Percentiles rank a stretch among this genome's conserved stretches.
Evolutionary conservation across 1,284 basidiomycete species (phyloP).

Genomic region (Trichosporon coremiiforme): DNA sequence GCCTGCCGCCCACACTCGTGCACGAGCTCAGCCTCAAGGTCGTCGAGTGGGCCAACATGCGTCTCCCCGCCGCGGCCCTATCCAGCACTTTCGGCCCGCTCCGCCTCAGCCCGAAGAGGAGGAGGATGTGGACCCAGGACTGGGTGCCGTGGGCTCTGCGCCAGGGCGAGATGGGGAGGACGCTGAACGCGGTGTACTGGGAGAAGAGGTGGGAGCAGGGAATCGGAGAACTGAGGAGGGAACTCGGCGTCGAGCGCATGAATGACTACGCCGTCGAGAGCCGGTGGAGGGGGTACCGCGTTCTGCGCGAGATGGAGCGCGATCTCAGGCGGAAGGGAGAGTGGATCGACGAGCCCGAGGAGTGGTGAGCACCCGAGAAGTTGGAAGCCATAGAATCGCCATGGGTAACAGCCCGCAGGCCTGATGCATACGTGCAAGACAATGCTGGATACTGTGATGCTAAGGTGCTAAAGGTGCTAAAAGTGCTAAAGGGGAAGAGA

Average conservation of each 20-base stretch:
- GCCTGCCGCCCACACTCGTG: conserved; percentile 83
- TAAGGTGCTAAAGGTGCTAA: conserved; percentile 15
- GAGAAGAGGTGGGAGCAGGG: conserved; percentile 89
- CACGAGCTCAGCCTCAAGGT: conserved; percentile 94
- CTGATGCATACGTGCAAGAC: conserved; percentile 9
- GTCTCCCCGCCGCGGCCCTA: conserved; percentile 82
- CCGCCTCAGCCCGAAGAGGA: conserved; percentile 44
- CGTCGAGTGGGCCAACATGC: conserved; percentile 91
- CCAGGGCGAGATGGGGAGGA: conserved; percentile 70
- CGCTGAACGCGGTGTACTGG: conserved; percentile 91
- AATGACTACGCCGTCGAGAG: conserved; percentile 43
- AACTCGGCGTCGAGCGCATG: conserved; percentile 67
- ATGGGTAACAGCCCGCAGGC: conserved; percentile 6
- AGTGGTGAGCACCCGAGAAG: too few species aligned
- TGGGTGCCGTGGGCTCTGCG: conserved; percentile 89
- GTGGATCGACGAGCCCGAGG: conserved; percentile 56
- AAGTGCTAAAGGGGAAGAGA: conserved; percentile 5
- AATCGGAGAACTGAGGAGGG: conserved; percentile 73
- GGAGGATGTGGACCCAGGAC: conserved; percentile 59
- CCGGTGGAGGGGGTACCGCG: conserved; percentile 57
- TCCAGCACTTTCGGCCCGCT: conserved; percentile 71
- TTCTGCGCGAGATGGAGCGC: conserved; percentile 54
- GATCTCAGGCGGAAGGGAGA: conserved; percentile 50
- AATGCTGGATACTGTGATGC: conserved; percentile 22
- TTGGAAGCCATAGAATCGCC: background rate